A percentile compares a stretch with the other conserved stretches of the same genome.
Conservation (phyloP, 352 stramenopile species). For the Phytophthora brassicae region DNA sequence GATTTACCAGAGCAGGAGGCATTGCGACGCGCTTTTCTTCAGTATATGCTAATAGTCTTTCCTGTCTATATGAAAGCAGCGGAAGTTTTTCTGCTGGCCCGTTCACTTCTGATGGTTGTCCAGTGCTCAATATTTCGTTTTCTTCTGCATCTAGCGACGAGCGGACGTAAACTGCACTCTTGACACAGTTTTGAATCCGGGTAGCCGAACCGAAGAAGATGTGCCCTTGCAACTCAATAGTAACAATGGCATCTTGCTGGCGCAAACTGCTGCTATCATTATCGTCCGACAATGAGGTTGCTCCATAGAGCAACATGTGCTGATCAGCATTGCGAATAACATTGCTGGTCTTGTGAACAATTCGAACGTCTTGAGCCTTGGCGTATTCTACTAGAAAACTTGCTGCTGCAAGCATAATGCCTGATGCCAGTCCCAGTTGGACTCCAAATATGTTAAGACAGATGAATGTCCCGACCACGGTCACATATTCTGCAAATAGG, state of each 20-base stretch:
- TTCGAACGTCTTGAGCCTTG: constrained; percentile 54
- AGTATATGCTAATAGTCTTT: constrained; percentile 10
- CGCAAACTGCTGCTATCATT: constrained; percentile 19
- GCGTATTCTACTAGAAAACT: constrained; percentile 84
- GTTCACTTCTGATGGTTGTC: not conserved
- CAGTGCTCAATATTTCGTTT: not conserved
- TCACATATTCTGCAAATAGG: constrained; percentile 84
- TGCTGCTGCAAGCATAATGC: constrained; percentile 62
- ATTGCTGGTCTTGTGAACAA: constrained; percentile 66
- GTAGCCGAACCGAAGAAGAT: constrained; percentile 82
- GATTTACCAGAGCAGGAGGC: constrained; percentile 36
- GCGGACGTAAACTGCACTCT: constrained; percentile 59
- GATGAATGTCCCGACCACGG: constrained; percentile 91
- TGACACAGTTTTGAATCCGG: constrained; percentile 66
- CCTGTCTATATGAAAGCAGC: constrained; percentile 14
- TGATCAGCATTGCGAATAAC: constrained; percentile 66
- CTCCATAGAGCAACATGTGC: constrained; percentile 50
- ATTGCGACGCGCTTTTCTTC: constrained; percentile 13
- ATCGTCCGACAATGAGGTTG: constrained; percentile 8
- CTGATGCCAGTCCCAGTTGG: constrained; percentile 77
- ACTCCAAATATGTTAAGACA: constrained; percentile 90
- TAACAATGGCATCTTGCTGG: constrained; percentile 60
- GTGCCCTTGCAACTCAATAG: constrained; percentile 66
- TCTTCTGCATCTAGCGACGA: not conserved
- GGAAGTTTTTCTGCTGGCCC: constrained; percentile 7